Base-by-base conservation (phyloP, 805 yeast species). In the Ogataea corticis region DNA sequence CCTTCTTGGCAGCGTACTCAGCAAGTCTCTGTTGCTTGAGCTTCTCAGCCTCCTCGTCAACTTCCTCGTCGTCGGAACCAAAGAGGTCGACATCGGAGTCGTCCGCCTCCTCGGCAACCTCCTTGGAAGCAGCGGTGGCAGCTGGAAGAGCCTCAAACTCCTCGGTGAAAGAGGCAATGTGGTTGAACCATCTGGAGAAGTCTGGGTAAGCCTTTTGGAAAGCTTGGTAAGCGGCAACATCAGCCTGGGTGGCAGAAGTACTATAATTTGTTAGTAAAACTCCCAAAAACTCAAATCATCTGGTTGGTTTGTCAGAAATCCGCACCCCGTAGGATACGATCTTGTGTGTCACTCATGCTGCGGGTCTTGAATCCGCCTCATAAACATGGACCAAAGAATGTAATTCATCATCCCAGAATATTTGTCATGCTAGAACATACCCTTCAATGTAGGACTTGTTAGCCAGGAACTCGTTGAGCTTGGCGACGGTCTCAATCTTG, bases 131-230 rank as follows among this genome's bases (percentile, higher is more conserved):
- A 50, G 79, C 80, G 50, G 79, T 76, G 60, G 83, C 95, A 62
- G 92, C 89, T 73, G 96, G 95, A 68, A 86, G 78, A 54, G 84
- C 64, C 56, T 75, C 81, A 67, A 89, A 89, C 72, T 89, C 96
- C 64, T 80, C 89, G 59, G 90, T 77, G 82, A 82, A 87, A 52
- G 97, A 83, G 71, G 96, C 94, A 69, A 92, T 86, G 87, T 92
- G 97, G 85, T 88, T 88, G 82, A 86, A 89, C 97, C 97, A 94
- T 82, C 98, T 91, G 69, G 96, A 76, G 69, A 90, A 90, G 73
- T 87, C 84, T 73, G 97, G 97, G 87, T 75, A 92, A 73, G 85
- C 74, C 66, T 79, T 68, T 79, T 90, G 90, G 86, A 83, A 92
- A 75, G 97, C 90, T 80, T 88, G 82, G 92, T 83, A 92, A 65